Evolutionary conservation across 768 basidiomycete species (phyloP).

Genomic region (Xanthoconium stramineum): DNA sequence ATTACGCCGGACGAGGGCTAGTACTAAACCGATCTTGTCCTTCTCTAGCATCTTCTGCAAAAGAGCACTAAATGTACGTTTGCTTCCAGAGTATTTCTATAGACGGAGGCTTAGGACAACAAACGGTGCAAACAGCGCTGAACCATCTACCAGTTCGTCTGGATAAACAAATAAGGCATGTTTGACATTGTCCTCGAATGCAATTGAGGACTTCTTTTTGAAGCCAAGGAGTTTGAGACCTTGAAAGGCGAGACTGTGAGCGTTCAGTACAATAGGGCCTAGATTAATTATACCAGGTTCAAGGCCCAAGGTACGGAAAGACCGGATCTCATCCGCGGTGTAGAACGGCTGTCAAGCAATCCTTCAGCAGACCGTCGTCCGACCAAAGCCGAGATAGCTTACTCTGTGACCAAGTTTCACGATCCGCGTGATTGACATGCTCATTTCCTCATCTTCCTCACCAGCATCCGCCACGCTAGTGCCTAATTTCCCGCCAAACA

Average conservation of each 20-base stretch:
- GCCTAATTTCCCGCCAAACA: conserved; percentile 37
- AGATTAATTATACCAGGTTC: conserved; percentile 55
- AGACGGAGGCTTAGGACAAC: background rate
- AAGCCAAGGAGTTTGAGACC: conserved; percentile 93
- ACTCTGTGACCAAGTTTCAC: conserved; percentile 56
- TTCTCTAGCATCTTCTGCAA: conserved; percentile 80
- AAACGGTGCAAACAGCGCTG: background rate
- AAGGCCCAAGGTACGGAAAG: conserved; percentile 78
- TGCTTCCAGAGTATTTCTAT: conserved; percentile 83
- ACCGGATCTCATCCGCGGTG: conserved; percentile 75
- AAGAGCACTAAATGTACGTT: conserved; percentile 85
- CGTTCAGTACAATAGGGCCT: background rate
- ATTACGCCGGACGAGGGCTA: conserved; percentile 66
- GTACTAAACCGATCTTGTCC: conserved; percentile 76
- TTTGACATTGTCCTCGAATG: conserved; percentile 88
- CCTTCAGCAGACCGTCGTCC: background rate
- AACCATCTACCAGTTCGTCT: conserved; percentile 68
- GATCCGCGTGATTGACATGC: conserved; percentile 36
- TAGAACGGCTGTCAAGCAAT: conserved; percentile 63
- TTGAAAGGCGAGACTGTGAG: conserved; percentile 22
- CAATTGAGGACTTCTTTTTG: conserved; percentile 65
- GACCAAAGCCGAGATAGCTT: background rate
- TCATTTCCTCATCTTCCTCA: conserved; percentile 38
- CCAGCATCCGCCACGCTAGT: conserved; percentile 27
- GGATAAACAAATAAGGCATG: conserved; percentile 92